phyloP scores from a whole-genome alignment of 202 grass and related monocot genomes.

The Schoenoplectus tabernaemontani region DNA sequence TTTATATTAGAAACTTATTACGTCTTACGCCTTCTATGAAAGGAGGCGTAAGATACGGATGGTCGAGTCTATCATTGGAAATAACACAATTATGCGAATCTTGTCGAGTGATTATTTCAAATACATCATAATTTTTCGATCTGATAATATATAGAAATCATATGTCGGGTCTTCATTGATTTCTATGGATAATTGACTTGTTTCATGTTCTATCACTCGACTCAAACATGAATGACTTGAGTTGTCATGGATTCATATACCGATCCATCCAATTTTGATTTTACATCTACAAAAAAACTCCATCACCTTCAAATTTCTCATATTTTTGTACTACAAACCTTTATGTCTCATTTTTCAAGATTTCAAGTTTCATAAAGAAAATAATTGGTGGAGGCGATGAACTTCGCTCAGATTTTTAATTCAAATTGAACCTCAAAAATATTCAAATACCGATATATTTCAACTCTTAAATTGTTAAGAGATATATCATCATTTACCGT shows the following conservation, averaged over 20 bases:
- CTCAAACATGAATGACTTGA: too few relatives aligned
- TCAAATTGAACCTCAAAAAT: neutral
- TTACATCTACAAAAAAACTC: neutral
- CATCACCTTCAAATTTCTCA: neutral
- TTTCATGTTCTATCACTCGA: too few relatives aligned
- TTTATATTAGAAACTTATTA: too few relatives aligned
- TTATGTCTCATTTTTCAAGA: neutral
- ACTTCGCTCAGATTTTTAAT: neutral
- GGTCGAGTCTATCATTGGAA: neutral
- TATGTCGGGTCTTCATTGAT: too few relatives aligned
- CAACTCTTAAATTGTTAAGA: neutral
- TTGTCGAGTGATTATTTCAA: neutral
- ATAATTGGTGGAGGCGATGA: neutral
- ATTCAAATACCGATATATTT: neutral
- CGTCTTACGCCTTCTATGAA: neutral
- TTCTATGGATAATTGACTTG: too few relatives aligned
- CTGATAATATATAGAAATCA: too few relatives aligned
- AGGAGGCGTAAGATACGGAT: neutral
- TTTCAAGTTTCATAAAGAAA: neutral
- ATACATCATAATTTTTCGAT: neutral
- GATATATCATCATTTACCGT: neutral
- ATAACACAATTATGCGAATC: neutral
- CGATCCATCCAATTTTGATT: too few relatives aligned
- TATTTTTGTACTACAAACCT: neutral
- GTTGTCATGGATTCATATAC: too few relatives aligned